Evolutionary conservation across 805 yeast genomes (phyloP).

Genomic region (Candida nemodendra): DNA sequence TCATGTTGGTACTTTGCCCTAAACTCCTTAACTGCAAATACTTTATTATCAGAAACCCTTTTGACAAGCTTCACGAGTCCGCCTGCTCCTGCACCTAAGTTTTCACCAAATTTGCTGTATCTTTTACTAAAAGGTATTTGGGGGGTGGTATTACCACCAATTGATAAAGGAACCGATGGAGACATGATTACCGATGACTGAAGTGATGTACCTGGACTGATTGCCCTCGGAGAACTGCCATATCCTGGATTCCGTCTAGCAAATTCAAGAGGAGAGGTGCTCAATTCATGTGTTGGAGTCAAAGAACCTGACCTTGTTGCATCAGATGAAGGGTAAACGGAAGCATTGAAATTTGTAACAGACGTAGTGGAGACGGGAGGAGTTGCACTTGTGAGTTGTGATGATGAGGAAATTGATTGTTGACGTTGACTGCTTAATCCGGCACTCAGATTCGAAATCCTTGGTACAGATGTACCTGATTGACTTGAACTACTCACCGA

Average conservation of each 20-base stretch:
- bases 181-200: not conserved
- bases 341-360: slow-evolving; percentile 17
- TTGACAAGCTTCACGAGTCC: slow-evolving; percentile 80
- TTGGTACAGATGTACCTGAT: slow-evolving; percentile 22
- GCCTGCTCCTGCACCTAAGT: slow-evolving; percentile 93
- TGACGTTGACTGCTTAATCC: slow-evolving; percentile 34
- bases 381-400: slow-evolving; percentile 12
- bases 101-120: slow-evolving; percentile 81
- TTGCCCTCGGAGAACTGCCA: slow-evolving; percentile 15
- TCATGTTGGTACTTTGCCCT: slow-evolving; percentile 74
- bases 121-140: slow-evolving; percentile 67
- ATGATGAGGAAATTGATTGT: slow-evolving; percentile 12
- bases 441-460: slow-evolving; percentile 36
- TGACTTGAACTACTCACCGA: slow-evolving; percentile 21
- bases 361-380: slow-evolving; percentile 10
- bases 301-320: slow-evolving; percentile 7
- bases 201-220: slow-evolving; percentile 10
- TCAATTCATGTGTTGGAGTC: slow-evolving; percentile 15
- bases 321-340: slow-evolving; percentile 9
- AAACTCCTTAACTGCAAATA: slow-evolving; percentile 92
- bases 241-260: slow-evolving; percentile 12
- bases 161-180: slow-evolving; percentile 23
- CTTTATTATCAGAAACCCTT: slow-evolving; percentile 61
- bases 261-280: slow-evolving; percentile 23
- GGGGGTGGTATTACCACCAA: slow-evolving; percentile 41